Base-by-base conservation (phyloP, 2,329 filamentous ascomycete species). In the Akanthomyces lecanii region DNA sequence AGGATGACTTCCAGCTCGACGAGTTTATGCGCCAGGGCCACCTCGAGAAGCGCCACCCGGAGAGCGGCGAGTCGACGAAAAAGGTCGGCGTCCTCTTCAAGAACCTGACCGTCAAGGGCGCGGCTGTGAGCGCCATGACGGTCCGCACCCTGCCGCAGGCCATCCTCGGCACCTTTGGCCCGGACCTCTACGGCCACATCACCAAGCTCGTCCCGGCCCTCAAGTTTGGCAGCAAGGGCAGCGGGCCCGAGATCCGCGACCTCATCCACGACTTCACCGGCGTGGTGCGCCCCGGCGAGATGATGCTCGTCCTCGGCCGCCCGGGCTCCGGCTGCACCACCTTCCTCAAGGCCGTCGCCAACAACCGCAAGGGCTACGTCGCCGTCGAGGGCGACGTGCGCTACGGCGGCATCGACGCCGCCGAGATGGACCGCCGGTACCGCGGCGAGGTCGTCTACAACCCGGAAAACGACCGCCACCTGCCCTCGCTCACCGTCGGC, bases 71-170 rank as follows among this genome's bases (percentile, higher is more conserved):
- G 42, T 89, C 90, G 0, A 83, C 87, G 12, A 95, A 94, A 77
- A 90, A 88, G 69, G 85, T 94, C 12, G 90, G 91, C 2, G 88
- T 94, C 1, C 78, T 92, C 1, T 94, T 88, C 79, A 90, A 89
- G 74, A 82, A 90, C 68, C 78, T 94, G 56, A 91, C 86, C 0
- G 90, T 94, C 33, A 87, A 89, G 72, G 90, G 90, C 21, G 77
- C 87, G 8, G 86, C 86, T 48, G 85, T 84, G 14, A 87, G 85
- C 0, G 80, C 88, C 0, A 85, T 85, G 0, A 89, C 90, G 66
- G 89, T 90, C 30, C 85, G 85, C 65, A 92, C 89, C 0, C 76
- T 94, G 0, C 90, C 90, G 0, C 83, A 90, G 66, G 90, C 90
- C 3, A 80, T 94, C 44, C 66, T 92, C 5, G 89, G 89, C 25